Conservation (phyloP, 148 eudicot species). For the Simmondsia chinensis region DNA sequence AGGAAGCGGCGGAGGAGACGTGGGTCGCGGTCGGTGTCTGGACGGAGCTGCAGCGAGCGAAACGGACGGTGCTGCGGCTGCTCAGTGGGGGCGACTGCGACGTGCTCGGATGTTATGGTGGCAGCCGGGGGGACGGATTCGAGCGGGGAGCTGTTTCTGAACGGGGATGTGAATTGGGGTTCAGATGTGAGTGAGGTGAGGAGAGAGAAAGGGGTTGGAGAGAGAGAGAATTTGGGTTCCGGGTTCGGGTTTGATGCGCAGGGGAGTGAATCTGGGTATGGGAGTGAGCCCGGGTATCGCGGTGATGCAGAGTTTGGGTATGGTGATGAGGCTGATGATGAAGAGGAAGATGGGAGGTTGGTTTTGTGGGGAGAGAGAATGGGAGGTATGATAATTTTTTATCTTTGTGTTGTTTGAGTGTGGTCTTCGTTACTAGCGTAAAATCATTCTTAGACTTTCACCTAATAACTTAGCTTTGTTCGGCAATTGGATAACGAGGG, state of each 20-base stretch:
- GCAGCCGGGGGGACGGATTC: conserved; percentile 73
- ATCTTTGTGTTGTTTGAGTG: neutral
- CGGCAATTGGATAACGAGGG: too few relatives aligned
- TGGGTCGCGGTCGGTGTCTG: conserved; percentile 72
- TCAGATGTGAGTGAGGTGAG: conserved; percentile 68
- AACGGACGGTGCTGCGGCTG: conserved; percentile 51
- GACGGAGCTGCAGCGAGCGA: conserved; percentile 61
- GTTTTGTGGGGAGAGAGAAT: conserved; percentile 57
- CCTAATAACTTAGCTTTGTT: too few relatives aligned
- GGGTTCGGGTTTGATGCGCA: conserved; percentile 43
- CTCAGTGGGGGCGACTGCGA: conserved; percentile 49
- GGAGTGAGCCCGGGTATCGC: conserved; percentile 81
- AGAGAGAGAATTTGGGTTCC: conserved; percentile 24
- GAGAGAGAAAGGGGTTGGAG: conserved; percentile 44
- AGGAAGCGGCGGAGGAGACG: conserved; percentile 48
- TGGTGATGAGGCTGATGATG: conserved; percentile 80
- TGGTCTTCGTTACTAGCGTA: neutral
- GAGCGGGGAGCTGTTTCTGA: conserved; percentile 73
- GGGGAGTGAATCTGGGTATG: conserved; percentile 76
- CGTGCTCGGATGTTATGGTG: conserved; percentile 77
- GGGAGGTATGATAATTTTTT: conserved; percentile 35
- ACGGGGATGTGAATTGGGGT: conserved; percentile 57
- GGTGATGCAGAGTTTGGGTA: conserved; percentile 83
- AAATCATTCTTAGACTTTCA: neutral
- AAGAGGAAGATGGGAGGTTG: conserved; percentile 58